Evolutionary conservation across 75 land plant species (phyloP).

Genomic region (Larix kaempferi): DNA sequence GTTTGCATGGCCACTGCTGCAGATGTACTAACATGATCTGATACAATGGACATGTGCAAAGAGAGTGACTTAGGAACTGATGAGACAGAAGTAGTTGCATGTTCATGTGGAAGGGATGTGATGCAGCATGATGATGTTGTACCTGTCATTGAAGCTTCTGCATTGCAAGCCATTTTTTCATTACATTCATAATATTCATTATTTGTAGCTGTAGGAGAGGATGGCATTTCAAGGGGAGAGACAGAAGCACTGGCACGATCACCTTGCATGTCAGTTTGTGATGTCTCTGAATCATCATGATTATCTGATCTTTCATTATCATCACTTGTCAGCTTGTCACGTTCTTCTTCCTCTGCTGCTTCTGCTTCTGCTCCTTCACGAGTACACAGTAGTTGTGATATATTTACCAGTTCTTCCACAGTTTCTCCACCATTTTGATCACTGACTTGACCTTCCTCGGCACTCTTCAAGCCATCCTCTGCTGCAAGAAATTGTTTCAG

Average conservation of each 20-base stretch:
- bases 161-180: conserved; percentile 16
- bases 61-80: neutral
- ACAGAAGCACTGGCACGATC: neutral
- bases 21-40: conserved; percentile 11
- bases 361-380: neutral
- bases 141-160: conserved; percentile 1
- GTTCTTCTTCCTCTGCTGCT: neutral
- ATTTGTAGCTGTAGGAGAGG: conserved; percentile 12
- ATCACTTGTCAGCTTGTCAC: conserved; percentile 3
- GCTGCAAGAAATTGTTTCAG: conserved; percentile 19
- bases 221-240: conserved; percentile 8
- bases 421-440: conserved; percentile 3
- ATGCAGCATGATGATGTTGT: conserved; percentile 7
- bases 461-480: conserved; percentile 6
- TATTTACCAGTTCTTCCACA: neutral
- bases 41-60: conserved; percentile 10
- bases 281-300: neutral
- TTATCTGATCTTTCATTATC: conserved; percentile 3
- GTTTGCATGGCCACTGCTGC: neutral
- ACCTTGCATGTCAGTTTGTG: neutral
- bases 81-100: conserved; percentile 3
- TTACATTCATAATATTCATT: conserved; percentile 30
- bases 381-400: neutral
- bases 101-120: conserved; percentile 9
- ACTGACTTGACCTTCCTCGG: neutral